Conservation (phyloP, 2,329 filamentous ascomycete species). For the Fusarium newnesense region DNA sequence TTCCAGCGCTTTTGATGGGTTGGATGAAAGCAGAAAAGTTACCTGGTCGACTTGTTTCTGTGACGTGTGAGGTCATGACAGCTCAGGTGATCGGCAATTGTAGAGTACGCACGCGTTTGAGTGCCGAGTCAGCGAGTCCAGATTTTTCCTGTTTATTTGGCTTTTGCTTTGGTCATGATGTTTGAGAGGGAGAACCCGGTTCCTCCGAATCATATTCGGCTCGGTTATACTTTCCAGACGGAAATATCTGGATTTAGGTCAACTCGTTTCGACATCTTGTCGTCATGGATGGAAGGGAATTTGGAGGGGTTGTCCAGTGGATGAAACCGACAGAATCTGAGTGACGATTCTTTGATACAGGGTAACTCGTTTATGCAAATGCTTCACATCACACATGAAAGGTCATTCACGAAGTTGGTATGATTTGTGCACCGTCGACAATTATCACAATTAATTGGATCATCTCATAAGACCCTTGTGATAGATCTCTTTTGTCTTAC, state of each 20-base stretch:
- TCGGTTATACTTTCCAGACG: conserved; percentile 2
- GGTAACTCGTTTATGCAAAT: neutral
- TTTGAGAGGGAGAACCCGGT: conserved; percentile 13
- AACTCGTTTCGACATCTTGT: conserved; percentile 11
- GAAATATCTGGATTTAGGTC: neutral
- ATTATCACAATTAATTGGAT: neutral
- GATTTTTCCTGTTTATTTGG: conserved; percentile 25
- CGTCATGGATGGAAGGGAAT: conserved; percentile 3
- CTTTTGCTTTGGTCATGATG: conserved; percentile 3
- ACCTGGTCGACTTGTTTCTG: neutral
- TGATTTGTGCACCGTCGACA: neutral
- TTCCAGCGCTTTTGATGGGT: neutral
- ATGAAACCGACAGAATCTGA: neutral
- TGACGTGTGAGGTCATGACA: conserved; percentile 26
- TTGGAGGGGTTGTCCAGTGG: neutral
- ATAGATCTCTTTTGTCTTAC: neutral
- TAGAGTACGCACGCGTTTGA: neutral
- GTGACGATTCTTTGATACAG: neutral
- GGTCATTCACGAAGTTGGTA: neutral
- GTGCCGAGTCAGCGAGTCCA: conserved; percentile 12
- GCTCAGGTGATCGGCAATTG: conserved; percentile 21
- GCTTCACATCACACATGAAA: neutral
- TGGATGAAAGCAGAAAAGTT: neutral
- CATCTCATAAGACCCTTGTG: neutral
- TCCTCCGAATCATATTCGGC: conserved; percentile 9